phyloP scores from a whole-genome alignment of 768 basidiomycete species.

The Zangia roseola region DNA sequence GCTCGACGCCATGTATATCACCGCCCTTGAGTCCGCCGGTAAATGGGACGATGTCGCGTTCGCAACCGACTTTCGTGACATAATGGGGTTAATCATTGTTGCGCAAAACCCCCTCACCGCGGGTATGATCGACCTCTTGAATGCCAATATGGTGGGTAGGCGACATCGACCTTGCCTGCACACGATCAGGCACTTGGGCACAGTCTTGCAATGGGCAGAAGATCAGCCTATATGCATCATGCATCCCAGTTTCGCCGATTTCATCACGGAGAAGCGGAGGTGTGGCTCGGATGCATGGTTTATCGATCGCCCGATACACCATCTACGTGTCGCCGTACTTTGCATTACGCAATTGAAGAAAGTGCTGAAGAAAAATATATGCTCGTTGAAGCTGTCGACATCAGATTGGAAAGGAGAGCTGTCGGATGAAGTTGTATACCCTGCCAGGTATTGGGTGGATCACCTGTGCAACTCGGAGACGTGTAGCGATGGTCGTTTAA shows the following conservation, averaged over 20 bases:
- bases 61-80: slow-evolving; percentile 31
- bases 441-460: slow-evolving; percentile 29
- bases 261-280: slow-evolving; percentile 30
- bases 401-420: slow-evolving; percentile 14
- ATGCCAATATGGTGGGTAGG: slow-evolving; percentile 9
- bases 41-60: slow-evolving; percentile 31
- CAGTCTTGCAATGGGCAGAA: slow-evolving; percentile 28
- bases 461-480: slow-evolving; percentile 22
- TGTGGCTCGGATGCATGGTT: slow-evolving; percentile 30
- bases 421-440: slow-evolving; percentile 27
- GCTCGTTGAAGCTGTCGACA: slow-evolving; percentile 19
- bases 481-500: slow-evolving; percentile 2
- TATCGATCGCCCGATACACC: slow-evolving; percentile 24
- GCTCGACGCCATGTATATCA: slow-evolving; percentile 29
- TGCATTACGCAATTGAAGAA: slow-evolving; percentile 20
- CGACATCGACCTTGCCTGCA: slow-evolving; percentile 29
- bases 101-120: slow-evolving; percentile 28
- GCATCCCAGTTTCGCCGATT: slow-evolving; percentile 36
- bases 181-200: slow-evolving; percentile 27
- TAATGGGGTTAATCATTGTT: slow-evolving; percentile 31
- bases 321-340: slow-evolving; percentile 23
- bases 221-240: slow-evolving; percentile 29
- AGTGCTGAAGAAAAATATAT: slow-evolving; percentile 27
- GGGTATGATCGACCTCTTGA: slow-evolving; percentile 27
- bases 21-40: slow-evolving; percentile 30